These are phyloP conservation scores for Aegilops longissima DNA, from an alignment of 176 grass and related monocot genomes.

Conservation along the genomic window DNA sequence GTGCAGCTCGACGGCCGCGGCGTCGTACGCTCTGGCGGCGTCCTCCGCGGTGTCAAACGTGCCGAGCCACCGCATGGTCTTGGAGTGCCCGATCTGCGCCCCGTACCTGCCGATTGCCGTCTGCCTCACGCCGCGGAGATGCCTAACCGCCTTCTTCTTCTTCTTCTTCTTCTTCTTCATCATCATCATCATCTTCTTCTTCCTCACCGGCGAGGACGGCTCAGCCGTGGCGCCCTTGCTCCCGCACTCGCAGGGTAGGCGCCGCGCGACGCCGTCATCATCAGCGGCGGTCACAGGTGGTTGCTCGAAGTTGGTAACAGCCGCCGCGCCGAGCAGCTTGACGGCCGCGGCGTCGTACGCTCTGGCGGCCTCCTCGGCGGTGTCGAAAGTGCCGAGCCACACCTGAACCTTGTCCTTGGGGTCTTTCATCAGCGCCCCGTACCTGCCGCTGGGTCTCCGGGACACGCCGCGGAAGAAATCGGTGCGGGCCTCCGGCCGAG, in stretches of 20 bases:
- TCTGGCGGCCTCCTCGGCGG: conserved; percentile 74
- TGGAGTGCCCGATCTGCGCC: background rate
- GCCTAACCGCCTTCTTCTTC: background rate
- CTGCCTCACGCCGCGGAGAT: background rate
- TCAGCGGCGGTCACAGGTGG: too few species aligned
- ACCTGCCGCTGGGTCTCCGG: background rate
- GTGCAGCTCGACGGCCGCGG: background rate
- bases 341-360: background rate
- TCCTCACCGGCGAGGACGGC: background rate
- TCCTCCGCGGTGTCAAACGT: conserved; percentile 75
- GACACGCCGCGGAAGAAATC: background rate
- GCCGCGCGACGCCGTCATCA: too few species aligned
- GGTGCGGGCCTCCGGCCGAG: background rate
- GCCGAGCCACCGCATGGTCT: conserved; percentile 47
- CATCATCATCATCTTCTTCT: background rate
- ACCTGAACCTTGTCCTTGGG: background rate
- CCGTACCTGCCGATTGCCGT: background rate
- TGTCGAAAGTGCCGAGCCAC: conserved; percentile 83
- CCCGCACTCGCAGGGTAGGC: too few species aligned
- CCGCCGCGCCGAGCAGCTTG: background rate
- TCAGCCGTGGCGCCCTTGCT: background rate
- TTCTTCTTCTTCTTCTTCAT: too few species aligned
- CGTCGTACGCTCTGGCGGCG: conserved; percentile 63
- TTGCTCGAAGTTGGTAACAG: background rate
- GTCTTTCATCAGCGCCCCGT: background rate